Evolutionary conservation across 192 early-diverging fungal genomes (phyloP).

Genomic region (Obelidium mucronatum): DNA sequence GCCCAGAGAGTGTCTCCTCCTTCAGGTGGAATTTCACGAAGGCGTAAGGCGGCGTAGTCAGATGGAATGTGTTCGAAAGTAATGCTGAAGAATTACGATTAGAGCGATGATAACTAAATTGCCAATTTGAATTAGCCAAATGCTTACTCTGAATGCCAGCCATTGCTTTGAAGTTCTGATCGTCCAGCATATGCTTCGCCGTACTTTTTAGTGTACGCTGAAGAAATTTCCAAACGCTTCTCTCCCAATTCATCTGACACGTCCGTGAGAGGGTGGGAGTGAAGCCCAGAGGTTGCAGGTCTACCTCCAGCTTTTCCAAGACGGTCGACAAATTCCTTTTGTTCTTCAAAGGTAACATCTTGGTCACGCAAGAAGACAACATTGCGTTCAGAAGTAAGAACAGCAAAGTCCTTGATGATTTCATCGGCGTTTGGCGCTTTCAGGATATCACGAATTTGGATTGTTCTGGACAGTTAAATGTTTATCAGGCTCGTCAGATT

Average conservation of each 20-base stretch:
- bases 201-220: conserved; percentile 4
- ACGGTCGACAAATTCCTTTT: conserved; percentile 43
- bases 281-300: conserved; percentile 17
- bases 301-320: conserved; percentile 12
- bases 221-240: not conserved
- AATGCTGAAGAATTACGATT: conserved; percentile 43
- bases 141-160: conserved; percentile 29
- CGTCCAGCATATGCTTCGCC: too few species aligned
- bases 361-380: conserved; percentile 67
- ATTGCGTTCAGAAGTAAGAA: conserved; percentile 69
- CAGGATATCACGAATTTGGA: conserved; percentile 28
- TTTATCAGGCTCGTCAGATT: too few species aligned
- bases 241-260: conserved; percentile 10
- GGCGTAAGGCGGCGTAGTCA: conserved; percentile 55
- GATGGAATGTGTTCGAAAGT: conserved; percentile 63
- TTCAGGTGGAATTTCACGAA: too few species aligned
- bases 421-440: conserved; percentile 60
- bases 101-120: not conserved
- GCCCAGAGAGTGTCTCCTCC: too few species aligned
- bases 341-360: too few species aligned
- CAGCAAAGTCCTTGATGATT: too few species aligned
- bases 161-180: not conserved
- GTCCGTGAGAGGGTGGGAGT: conserved; percentile 17
- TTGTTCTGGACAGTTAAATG: not conserved
- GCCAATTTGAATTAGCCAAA: too few species aligned